phyloP scores from a whole-genome alignment of 2,329 filamentous ascomycete species.

The Fusarium gaditjirri region DNA sequence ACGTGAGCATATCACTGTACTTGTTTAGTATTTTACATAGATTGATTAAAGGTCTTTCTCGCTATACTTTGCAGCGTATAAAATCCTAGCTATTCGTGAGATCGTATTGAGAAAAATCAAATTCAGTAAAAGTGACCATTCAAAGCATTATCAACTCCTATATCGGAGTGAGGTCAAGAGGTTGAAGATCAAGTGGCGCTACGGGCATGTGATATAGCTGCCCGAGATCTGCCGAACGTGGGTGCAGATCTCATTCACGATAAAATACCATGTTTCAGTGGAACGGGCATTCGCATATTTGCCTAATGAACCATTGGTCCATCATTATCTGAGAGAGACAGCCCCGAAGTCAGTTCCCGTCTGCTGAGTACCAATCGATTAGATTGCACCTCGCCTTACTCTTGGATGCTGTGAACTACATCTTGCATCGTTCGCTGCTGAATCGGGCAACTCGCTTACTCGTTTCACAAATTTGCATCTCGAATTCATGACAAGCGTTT shows the following conservation, averaged over 20 bases:
- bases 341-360: rapidly evolving
- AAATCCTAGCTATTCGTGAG: rapidly evolving
- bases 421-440: rapidly evolving
- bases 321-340: rapidly evolving
- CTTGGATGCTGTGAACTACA: rapidly evolving
- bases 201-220: neutral
- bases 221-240: neutral
- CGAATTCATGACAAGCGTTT: neutral
- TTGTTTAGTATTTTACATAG: neutral
- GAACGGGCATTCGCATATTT: neutral
- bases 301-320: neutral
- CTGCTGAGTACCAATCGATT: neutral
- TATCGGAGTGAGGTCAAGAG: rapidly evolving
- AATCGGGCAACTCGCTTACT: neutral
- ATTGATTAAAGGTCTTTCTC: neutral
- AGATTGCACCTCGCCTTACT: neutral
- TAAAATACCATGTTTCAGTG: neutral
- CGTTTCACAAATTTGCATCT: neutral
- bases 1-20: neutral
- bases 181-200: neutral
- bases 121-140: rapidly evolving
- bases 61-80: rapidly evolving
- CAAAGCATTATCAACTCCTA: neutral
- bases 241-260: neutral
- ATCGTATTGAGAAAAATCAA: rapidly evolving